These are phyloP conservation scores for Coprinopsis cinerea DNA, from an alignment of 768 basidiomycete species.

Conservation along the genomic window DNA sequence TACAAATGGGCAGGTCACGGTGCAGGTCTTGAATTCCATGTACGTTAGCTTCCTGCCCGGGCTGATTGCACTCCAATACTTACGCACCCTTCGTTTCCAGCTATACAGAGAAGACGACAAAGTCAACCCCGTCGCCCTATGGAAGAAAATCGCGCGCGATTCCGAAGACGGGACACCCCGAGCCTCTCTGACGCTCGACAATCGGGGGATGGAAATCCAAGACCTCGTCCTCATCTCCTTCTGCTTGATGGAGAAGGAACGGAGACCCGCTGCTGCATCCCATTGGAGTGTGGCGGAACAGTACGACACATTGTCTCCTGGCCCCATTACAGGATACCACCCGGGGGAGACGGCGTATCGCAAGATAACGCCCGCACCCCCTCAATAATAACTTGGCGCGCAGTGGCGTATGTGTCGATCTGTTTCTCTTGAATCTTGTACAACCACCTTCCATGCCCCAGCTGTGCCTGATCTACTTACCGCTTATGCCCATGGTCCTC, in stretches of 20 bases:
- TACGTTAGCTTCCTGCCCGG: neutral
- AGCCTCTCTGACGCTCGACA: neutral
- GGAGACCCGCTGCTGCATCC: too few relatives aligned
- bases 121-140: neutral
- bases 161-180: neutral
- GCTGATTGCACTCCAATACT: neutral
- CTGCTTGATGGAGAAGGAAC: conserved; percentile 4
- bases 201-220: neutral
- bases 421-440: too few relatives aligned
- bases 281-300: too few relatives aligned
- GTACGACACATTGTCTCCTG: too few relatives aligned
- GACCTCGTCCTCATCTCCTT: conserved; percentile 8
- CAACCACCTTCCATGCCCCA: too few relatives aligned
- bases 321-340: too few relatives aligned
- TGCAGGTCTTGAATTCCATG: neutral
- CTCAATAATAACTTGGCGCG: too few relatives aligned
- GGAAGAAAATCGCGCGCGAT: neutral
- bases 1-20: neutral
- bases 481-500: too few relatives aligned
- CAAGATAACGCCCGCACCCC: too few relatives aligned
- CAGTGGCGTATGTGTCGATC: too few relatives aligned
- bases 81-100: neutral
- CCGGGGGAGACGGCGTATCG: too few relatives aligned
- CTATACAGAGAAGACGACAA: neutral
- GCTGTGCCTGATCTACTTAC: too few relatives aligned